Percentiles rank a stretch among this genome's conserved stretches.
These are phyloP conservation scores for Fusarium euwallaceae DNA, from an alignment of 2,329 filamentous ascomycete genomes.

Conservation along the genomic window DNA sequence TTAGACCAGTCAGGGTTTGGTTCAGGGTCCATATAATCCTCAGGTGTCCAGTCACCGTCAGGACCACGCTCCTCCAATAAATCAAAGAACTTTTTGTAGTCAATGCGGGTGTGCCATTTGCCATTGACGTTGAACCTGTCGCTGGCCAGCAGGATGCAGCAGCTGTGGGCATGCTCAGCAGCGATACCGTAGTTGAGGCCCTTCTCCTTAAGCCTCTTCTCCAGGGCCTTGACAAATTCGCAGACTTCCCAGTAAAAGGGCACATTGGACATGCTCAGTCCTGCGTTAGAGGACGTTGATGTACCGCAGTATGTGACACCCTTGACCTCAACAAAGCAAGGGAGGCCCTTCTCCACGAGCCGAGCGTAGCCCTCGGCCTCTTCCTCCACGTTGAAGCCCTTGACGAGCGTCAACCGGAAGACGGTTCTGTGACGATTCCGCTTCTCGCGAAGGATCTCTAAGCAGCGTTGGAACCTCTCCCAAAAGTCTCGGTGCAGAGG, in stretches of 20 bases:
- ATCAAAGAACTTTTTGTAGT: conserved; percentile 90
- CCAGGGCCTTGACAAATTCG: conserved; percentile 83
- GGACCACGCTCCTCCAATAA: conserved; percentile 77
- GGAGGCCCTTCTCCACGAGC: conserved; percentile 86
- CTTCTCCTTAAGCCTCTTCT: conserved; percentile 74
- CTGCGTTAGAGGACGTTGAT: conserved; percentile 83
- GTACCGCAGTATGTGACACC: conserved; percentile 98
- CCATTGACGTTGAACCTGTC: conserved; percentile 81
- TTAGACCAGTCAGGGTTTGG: conserved; percentile 90
- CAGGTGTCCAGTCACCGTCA: conserved; percentile 81
- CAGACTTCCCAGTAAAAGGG: conserved; percentile 94
- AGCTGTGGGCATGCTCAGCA: conserved; percentile 95
- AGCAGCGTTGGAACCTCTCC: conserved; percentile 92
- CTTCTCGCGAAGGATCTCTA: conserved; percentile 88
- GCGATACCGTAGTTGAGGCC: conserved; percentile 90
- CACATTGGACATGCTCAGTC: conserved; percentile 96
- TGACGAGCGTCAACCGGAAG: conserved; percentile 94
- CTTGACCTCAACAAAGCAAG: conserved; percentile 95
- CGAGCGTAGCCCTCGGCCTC: conserved; percentile 92
- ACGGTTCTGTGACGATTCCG: conserved; percentile 91
- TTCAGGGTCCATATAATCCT: conserved; percentile 88
- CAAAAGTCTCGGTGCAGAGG: conserved; percentile 97
- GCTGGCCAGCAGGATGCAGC: conserved; percentile 89
- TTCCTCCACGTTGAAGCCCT: conserved; percentile 97
- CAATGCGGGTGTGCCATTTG: conserved; percentile 91